Conservation (phyloP, 345 rosid species). For the Eucalyptus virginea region DNA sequence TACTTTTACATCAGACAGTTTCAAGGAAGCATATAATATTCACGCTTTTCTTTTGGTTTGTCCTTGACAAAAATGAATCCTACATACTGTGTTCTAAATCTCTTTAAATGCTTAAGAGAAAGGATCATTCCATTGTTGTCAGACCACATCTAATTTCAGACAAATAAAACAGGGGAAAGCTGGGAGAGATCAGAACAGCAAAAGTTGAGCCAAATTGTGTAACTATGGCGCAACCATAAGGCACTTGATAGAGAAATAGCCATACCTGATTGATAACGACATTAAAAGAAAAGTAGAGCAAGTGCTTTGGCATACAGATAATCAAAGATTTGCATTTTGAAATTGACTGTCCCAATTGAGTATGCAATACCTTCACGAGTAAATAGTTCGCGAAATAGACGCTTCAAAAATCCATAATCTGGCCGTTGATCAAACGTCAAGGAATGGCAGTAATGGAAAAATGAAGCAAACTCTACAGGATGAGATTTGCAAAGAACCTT, state of each 20-base stretch:
- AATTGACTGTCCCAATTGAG: neutral
- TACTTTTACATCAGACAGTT: neutral
- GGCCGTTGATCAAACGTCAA: conserved; percentile 74
- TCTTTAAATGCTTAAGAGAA: neutral
- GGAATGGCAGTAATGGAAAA: conserved; percentile 82
- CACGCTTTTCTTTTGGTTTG: neutral
- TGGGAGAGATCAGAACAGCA: neutral
- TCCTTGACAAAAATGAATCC: neutral
- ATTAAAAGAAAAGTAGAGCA: neutral
- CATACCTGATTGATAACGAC: neutral
- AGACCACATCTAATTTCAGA: neutral
- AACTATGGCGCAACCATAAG: neutral
- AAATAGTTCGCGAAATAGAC: conserved; percentile 72
- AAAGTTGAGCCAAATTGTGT: neutral
- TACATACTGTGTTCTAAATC: neutral
- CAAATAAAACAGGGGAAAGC: neutral
- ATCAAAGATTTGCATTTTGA: neutral
- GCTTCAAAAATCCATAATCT: conserved; percentile 78
- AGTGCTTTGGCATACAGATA: neutral
- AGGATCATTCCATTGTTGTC: neutral
- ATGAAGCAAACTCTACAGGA: conserved; percentile 65
- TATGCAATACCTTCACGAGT: conserved; percentile 50
- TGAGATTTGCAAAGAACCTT: conserved; percentile 75
- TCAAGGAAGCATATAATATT: neutral
- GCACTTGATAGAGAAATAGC: neutral